Evolutionary conservation across 306 rosid species (phyloP), one percentile per base, ranked within the genome.

Genomic region (Bauhinia variegata): DNA sequence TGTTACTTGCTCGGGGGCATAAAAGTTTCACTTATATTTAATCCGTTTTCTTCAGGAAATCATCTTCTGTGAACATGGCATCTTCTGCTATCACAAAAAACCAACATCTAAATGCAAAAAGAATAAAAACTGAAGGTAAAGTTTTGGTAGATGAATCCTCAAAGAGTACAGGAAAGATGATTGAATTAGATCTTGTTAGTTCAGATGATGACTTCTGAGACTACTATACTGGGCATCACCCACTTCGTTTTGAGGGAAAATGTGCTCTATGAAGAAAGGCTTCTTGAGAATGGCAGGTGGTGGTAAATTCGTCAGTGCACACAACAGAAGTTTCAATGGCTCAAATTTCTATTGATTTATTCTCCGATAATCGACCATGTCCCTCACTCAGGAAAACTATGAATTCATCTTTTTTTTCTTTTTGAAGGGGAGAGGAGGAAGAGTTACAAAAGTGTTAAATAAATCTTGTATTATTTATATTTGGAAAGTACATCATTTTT

Each of bases 191-290:
- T 67, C 52, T 73, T 80, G 66, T 84, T 56, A 93, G 95, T 71
- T 93, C 99, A 1, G 97, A 86, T 42, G 99, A 89, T 17, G 98
- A 82, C 60, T 23, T 76, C 41, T 88, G 74, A 82, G 63, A 58
- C 70, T 70, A 14, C 15, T 47, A 16, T 44, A 16, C 44, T 43
- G 70, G 30, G 23, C 47, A 31, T 37, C 44, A n/a, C 17, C 54
- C 4, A 30, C 65, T 47, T 43, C 7, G 3, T 12, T 37, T 30
- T 12, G 65, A 36, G 37, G 51, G 28, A 54, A 43, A 58, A 4
- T 70, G 54, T 13, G 56, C 13, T 52, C 28, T 41, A 13, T 39
- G 58, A 50, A 33, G 61, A 8, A 61, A 44, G 60, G 41, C 14
- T 70, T 60, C 64, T 55, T 12, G 46, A 28, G 60, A 37, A 57